Evolutionary conservation across 2,329 filamentous ascomycete genomes (phyloP).

Genomic region (Neofusicoccum laricinum): DNA sequence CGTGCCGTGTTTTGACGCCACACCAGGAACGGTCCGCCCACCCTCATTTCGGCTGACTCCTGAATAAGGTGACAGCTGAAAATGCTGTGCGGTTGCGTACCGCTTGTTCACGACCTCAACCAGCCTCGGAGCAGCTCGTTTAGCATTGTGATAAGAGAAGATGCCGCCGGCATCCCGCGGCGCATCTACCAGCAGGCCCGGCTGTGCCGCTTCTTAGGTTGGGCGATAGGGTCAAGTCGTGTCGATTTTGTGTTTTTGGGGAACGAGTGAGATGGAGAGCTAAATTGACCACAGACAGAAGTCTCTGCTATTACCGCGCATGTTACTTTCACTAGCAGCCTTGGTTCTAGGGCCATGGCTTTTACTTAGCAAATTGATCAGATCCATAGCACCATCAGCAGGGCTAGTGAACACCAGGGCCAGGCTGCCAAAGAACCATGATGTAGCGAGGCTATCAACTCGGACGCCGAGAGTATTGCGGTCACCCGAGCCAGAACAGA

Average conservation of each 20-base stretch:
- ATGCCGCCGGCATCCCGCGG: not conserved
- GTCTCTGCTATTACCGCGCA: not conserved
- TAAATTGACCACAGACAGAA: constrained; percentile 1
- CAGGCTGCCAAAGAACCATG: not conserved
- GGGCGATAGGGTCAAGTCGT: not conserved
- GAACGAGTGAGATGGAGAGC: not conserved
- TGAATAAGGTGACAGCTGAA: not conserved
- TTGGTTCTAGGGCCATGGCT: not conserved
- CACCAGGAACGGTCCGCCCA: not conserved
- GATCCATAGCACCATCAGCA: not conserved
- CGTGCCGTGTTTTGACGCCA: not conserved
- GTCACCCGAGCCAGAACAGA: not conserved
- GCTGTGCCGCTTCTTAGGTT: not conserved
- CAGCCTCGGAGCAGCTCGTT: not conserved
- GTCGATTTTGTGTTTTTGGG: not conserved
- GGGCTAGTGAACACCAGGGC: not conserved
- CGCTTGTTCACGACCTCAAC: not conserved
- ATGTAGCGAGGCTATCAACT: not conserved
- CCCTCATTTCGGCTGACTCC: not conserved
- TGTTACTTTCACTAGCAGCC: not conserved
- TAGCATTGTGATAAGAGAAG: not conserved
- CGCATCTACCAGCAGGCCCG: not conserved
- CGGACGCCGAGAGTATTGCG: too few species aligned
- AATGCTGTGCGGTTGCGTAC: not conserved
- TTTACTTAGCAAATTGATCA: constrained; percentile 5